These are phyloP conservation scores for Nepenthes alata DNA, from an alignment of 179 eudicot species.

Conservation along the genomic window DNA sequence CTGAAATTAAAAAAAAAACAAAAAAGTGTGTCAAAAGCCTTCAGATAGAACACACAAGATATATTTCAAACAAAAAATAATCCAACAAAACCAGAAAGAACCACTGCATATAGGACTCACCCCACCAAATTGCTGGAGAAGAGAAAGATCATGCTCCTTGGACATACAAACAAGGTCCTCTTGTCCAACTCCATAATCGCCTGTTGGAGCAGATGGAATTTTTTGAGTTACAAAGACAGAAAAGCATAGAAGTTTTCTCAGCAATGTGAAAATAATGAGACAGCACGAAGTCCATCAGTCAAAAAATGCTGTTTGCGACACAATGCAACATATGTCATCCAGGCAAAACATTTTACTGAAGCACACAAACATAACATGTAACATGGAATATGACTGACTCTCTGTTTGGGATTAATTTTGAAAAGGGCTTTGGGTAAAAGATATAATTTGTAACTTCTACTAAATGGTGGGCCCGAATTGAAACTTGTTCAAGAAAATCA, in stretches of 20 bases:
- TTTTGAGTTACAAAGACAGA: slow-evolving; percentile 1
- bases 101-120: slow-evolving; percentile 15
- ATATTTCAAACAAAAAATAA: not conserved
- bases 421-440: too few species aligned
- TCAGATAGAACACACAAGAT: too few species aligned
- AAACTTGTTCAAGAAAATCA: too few species aligned
- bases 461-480: too few species aligned
- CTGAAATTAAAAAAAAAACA: slow-evolving; percentile 17
- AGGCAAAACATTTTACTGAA: not conserved
- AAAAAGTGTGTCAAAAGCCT: too few species aligned
- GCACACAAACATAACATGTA: not conserved
- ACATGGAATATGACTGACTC: not conserved
- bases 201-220: slow-evolving; percentile 21
- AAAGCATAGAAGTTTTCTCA: not conserved
- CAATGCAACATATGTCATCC: too few species aligned
- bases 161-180: slow-evolving; percentile 52
- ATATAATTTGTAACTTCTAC: too few species aligned
- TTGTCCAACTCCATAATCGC: slow-evolving; percentile 44
- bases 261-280: too few species aligned
- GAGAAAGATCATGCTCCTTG: slow-evolving; percentile 49
- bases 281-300: not conserved
- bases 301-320: too few species aligned
- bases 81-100: not conserved
- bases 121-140: slow-evolving; percentile 49
- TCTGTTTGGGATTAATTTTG: too few species aligned